Conservation (phyloP, 1,284 basidiomycete species). For the Thecaphora thlaspeos region DNA sequence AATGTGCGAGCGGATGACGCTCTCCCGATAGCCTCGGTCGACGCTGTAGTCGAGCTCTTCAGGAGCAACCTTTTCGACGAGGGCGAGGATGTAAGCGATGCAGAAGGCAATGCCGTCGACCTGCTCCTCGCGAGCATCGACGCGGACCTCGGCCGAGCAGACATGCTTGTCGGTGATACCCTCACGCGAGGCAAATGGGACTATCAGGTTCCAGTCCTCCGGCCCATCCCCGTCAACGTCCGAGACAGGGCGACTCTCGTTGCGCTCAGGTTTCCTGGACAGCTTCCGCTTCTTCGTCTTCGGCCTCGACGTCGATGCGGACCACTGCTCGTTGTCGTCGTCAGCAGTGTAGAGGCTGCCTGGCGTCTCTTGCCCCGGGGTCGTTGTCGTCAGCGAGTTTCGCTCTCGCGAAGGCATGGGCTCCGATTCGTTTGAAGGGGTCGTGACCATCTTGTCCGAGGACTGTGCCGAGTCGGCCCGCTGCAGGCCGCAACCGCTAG, state of each 20-base stretch:
- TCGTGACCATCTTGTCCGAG: too few relatives aligned
- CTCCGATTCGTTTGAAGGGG: too few relatives aligned
- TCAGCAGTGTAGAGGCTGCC: not conserved
- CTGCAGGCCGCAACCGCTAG: too few relatives aligned
- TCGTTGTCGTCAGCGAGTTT: too few relatives aligned
- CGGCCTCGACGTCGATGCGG: not conserved
- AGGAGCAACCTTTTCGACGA: slow-evolving; percentile 52
- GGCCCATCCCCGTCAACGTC: not conserved
- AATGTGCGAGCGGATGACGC: slow-evolving; percentile 49
- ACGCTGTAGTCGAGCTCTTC: slow-evolving; percentile 54
- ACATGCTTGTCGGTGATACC: not conserved
- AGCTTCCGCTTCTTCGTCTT: slow-evolving; percentile 3
- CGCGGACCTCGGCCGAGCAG: slow-evolving; percentile 34
- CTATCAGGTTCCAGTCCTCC: slow-evolving; percentile 39
- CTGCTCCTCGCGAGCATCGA: slow-evolving; percentile 36
- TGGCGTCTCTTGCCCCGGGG: too few relatives aligned
- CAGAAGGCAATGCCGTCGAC: slow-evolving; percentile 54
- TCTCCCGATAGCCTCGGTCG: slow-evolving; percentile 51
- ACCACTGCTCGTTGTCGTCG: not conserved
- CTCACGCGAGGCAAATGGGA: slow-evolving; percentile 11
- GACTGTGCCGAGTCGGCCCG: too few relatives aligned
- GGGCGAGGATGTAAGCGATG: slow-evolving; percentile 55
- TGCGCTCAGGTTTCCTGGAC: too few relatives aligned
- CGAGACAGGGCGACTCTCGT: too few relatives aligned
- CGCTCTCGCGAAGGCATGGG: too few relatives aligned